Percentiles rank a stretch among this genome's conserved stretches.
Conservation (phyloP, 2,329 filamentous ascomycete species). For the Coleophoma eucalyptorum region DNA sequence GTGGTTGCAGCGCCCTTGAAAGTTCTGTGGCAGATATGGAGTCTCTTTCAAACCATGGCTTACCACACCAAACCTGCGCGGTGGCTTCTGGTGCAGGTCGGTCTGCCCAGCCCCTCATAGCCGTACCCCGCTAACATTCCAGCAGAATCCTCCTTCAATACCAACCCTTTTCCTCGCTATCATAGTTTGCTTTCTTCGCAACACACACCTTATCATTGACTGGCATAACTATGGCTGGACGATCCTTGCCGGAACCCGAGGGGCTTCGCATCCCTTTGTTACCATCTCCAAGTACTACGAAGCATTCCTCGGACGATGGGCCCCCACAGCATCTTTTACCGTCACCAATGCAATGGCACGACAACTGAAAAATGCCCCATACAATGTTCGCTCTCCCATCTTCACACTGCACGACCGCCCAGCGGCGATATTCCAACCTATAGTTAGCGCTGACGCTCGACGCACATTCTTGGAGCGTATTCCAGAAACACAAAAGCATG, state of each 20-base stretch:
- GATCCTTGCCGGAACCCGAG: conserved; percentile 66
- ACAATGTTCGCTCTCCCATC: conserved; percentile 60
- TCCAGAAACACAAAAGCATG: conserved; percentile 58
- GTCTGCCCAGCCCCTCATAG: conserved; percentile 38
- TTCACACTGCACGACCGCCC: conserved; percentile 83
- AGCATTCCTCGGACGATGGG: conserved; percentile 61
- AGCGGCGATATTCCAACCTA: conserved; percentile 74
- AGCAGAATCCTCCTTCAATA: conserved; percentile 87
- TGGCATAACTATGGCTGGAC: conserved; percentile 99
- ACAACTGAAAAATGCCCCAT: conserved; percentile 61
- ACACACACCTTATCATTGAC: conserved; percentile 82
- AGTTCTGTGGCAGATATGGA: conserved; percentile 76
- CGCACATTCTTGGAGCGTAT: conserved; percentile 63
- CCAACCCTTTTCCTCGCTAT: conserved; percentile 79
- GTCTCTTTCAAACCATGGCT: conserved; percentile 66
- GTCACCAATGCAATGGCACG: conserved; percentile 87
- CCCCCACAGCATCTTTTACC: conserved; percentile 71
- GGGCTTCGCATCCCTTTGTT: conserved; percentile 68
- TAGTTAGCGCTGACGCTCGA: conserved; percentile 38
- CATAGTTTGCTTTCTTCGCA: conserved; percentile 69
- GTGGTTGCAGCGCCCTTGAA: conserved; percentile 77
- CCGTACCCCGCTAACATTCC: conserved; percentile 14
- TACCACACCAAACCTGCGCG: conserved; percentile 70
- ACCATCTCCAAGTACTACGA: conserved; percentile 76
- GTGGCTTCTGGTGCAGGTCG: conserved; percentile 74